phyloP scores from a whole-genome alignment of 1,284 basidiomycete species.

The Ustilago crameri region DNA sequence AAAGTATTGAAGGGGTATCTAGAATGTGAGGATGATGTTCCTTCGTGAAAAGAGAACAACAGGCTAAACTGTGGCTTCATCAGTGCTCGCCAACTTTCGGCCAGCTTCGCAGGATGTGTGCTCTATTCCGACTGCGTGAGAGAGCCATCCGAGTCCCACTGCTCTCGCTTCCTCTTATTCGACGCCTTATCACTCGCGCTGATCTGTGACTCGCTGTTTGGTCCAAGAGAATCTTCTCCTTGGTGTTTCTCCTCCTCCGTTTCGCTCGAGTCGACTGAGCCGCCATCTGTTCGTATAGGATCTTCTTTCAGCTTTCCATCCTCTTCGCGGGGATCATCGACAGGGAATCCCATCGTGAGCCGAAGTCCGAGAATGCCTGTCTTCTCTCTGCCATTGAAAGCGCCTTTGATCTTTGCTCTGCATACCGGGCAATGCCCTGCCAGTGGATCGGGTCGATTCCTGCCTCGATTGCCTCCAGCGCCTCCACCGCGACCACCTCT shows the following conservation, averaged over 20 bases:
- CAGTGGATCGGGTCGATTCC: slow-evolving; percentile 42
- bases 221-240: slow-evolving; percentile 16
- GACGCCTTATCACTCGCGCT: neutral
- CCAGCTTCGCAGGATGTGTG: too few species aligned
- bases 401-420: slow-evolving; percentile 54
- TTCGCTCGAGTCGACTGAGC: slow-evolving; percentile 6
- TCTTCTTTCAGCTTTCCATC: slow-evolving; percentile 29
- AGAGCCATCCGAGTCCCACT: too few species aligned
- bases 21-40: too few species aligned
- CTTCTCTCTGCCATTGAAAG: slow-evolving; percentile 49
- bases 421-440: slow-evolving; percentile 61
- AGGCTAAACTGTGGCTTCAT: too few species aligned
- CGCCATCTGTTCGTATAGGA: neutral
- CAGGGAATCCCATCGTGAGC: slow-evolving; percentile 50
- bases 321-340: slow-evolving; percentile 41
- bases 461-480: slow-evolving; percentile 7
- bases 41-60: too few species aligned
- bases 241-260: slow-evolving; percentile 20
- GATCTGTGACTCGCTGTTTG: neutral
- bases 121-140: neutral
- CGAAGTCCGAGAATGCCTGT: slow-evolving; percentile 51
- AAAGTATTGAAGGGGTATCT: neutral
- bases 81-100: too few species aligned
- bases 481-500: slow-evolving; percentile 14
- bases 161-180: neutral